A percentile compares a stretch with the other conserved stretches of the same genome.
phyloP scores from a whole-genome alignment of 148 eudicot species.

The Fagopyrum homotropicum region DNA sequence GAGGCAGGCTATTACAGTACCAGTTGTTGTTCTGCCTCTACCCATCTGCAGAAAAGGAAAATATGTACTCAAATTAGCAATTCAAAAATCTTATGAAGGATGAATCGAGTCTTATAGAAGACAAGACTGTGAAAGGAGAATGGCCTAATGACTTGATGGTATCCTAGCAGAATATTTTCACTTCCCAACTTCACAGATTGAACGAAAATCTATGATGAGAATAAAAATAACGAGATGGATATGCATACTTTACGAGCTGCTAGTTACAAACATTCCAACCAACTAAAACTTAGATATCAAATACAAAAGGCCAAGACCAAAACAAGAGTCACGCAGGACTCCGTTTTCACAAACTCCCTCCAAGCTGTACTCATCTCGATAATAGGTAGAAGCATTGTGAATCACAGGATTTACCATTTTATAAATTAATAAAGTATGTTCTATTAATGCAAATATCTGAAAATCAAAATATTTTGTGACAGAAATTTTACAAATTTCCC shows the following conservation, averaged over 20 bases:
- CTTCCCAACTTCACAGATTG: background rate
- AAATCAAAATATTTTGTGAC: background rate
- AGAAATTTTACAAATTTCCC: background rate
- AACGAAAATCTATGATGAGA: background rate
- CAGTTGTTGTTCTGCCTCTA: constrained; percentile 90
- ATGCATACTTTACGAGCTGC: no score
- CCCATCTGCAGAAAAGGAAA: constrained; percentile 65
- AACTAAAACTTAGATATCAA: no score
- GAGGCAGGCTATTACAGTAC: constrained; percentile 96
- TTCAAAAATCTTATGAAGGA: background rate
- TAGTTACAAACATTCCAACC: no score
- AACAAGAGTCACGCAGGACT: no score
- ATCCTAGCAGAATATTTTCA: background rate
- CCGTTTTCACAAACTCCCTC: no score
- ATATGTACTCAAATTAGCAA: background rate
- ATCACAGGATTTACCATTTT: constrained; percentile 2
- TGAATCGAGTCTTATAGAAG: background rate
- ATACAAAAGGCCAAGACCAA: no score
- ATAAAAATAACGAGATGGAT: background rate
- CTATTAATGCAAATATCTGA: background rate
- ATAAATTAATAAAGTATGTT: background rate
- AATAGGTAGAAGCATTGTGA: background rate
- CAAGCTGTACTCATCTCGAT: no score
- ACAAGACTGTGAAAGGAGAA: background rate
- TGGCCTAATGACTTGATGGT: background rate